Percentiles rank a stretch among this genome's conserved stretches.
phyloP scores from a whole-genome alignment of 441 rosid species.

The Adansonia grandidieri region DNA sequence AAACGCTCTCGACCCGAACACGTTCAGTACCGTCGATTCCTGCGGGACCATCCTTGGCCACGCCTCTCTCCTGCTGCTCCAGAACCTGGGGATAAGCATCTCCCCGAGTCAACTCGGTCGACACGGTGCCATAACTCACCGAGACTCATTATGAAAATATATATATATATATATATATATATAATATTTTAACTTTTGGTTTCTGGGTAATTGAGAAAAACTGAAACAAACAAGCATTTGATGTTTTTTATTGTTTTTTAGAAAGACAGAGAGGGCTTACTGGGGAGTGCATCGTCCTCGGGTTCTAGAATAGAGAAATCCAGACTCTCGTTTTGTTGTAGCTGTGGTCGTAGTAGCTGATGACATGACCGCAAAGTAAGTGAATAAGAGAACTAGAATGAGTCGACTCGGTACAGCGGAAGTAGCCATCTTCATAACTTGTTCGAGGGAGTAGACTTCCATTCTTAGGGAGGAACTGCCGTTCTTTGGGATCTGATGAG shows the following conservation, averaged over 20 bases:
- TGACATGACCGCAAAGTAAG: conserved; percentile 30
- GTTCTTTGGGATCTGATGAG: conserved; percentile 38
- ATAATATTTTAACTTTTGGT: not conserved
- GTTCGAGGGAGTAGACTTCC: conserved; percentile 18
- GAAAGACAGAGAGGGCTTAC: conserved; percentile 39
- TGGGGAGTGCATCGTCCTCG: conserved; percentile 87
- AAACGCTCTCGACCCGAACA: conserved; percentile 62
- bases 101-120: not conserved
- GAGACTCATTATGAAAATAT: not conserved
- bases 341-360: conserved; percentile 31
- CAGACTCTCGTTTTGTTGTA: conserved; percentile 39
- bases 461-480: conserved; percentile 1
- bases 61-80: conserved; percentile 76
- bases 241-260: not conserved
- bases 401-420: conserved; percentile 34
- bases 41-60: conserved; percentile 94
- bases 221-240: not conserved
- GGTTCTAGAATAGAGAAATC: conserved; percentile 61
- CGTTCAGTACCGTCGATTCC: conserved; percentile 71
- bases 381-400: conserved; percentile 37
- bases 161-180: not conserved
- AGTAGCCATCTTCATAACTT: conserved; percentile 29
- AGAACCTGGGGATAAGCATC: conserved; percentile 48
- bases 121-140: not conserved
- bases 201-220: not conserved